phyloP scores from a whole-genome alignment of 805 yeast species.

The Suhomyces vadensis region DNA sequence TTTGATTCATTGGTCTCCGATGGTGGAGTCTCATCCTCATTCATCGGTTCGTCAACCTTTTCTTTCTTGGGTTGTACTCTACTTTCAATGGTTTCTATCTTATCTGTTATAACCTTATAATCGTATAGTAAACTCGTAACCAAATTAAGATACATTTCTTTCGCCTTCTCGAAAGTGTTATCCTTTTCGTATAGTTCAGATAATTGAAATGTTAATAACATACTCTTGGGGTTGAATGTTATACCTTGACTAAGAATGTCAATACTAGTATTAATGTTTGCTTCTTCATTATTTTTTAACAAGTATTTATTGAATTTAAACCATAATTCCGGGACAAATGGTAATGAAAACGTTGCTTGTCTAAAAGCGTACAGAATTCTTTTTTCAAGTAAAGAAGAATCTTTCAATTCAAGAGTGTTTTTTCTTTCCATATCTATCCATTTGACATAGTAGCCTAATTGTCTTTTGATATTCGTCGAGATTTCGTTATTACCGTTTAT shows the following conservation, averaged over 20 bases:
- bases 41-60: conserved; percentile 1
- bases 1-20: neutral
- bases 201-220: conserved; percentile 62
- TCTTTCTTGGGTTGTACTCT: conserved; percentile 8
- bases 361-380: conserved; percentile 73
- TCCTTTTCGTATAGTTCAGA: conserved; percentile 71
- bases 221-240: conserved; percentile 66
- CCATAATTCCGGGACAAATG: conserved; percentile 77
- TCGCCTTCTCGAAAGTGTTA: conserved; percentile 50
- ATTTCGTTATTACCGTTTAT: conserved; percentile 18
- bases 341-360: conserved; percentile 61
- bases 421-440: conserved; percentile 82
- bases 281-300: conserved; percentile 33
- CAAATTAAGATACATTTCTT: conserved; percentile 49
- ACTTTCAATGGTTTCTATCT: conserved; percentile 24
- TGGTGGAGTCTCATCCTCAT: conserved; percentile 11
- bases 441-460: conserved; percentile 59
- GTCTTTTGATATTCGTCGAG: conserved; percentile 28
- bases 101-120: conserved; percentile 27
- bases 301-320: conserved; percentile 53
- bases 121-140: conserved; percentile 46
- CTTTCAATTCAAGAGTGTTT: conserved; percentile 64
- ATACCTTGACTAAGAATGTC: conserved; percentile 57
- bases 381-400: conserved; percentile 43
- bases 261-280: conserved; percentile 42